A percentile compares a stretch with the other conserved stretches of the same genome.
phyloP scores from a whole-genome alignment of 2,329 filamentous ascomycete species.

The Cladosporium sp. region DNA sequence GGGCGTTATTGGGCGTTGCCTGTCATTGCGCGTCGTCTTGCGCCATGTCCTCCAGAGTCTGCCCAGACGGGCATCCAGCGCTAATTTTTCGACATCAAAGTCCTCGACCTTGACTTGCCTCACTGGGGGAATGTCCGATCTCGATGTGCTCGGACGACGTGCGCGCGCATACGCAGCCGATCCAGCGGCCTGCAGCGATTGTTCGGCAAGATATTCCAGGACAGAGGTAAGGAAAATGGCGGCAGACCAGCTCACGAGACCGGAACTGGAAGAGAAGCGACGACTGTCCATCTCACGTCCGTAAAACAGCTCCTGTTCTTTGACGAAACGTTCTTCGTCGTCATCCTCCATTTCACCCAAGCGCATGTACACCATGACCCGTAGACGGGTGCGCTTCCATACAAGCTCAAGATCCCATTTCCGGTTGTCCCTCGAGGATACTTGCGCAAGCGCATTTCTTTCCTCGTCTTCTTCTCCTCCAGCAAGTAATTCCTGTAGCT shows the following conservation, averaged over 20 bases:
- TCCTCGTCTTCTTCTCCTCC: constrained; percentile 73
- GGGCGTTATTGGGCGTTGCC: constrained; percentile 17
- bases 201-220: constrained; percentile 90
- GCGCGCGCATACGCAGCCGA: constrained; percentile 75
- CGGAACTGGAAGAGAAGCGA: constrained; percentile 51
- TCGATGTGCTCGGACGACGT: constrained; percentile 42
- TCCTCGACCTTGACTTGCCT: constrained; percentile 65
- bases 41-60: constrained; percentile 94
- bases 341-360: constrained; percentile 97
- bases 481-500: constrained; percentile 84
- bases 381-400: constrained; percentile 89
- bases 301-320: constrained; percentile 71
- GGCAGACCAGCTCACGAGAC: constrained; percentile 77
- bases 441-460: constrained; percentile 39
- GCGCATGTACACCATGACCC: constrained; percentile 98
- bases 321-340: constrained; percentile 86
- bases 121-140: background rate
- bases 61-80: constrained; percentile 83
- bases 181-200: constrained; percentile 82
- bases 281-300: constrained; percentile 53
- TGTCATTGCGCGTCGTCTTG: constrained; percentile 67
- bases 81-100: constrained; percentile 87
- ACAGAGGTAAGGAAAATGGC: constrained; percentile 96
- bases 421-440: constrained; percentile 37
- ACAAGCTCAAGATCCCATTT: constrained; percentile 89